Evolutionary conservation across 2,329 filamentous ascomycete genomes (phyloP).

Genomic region (Fusarium nodosum): DNA sequence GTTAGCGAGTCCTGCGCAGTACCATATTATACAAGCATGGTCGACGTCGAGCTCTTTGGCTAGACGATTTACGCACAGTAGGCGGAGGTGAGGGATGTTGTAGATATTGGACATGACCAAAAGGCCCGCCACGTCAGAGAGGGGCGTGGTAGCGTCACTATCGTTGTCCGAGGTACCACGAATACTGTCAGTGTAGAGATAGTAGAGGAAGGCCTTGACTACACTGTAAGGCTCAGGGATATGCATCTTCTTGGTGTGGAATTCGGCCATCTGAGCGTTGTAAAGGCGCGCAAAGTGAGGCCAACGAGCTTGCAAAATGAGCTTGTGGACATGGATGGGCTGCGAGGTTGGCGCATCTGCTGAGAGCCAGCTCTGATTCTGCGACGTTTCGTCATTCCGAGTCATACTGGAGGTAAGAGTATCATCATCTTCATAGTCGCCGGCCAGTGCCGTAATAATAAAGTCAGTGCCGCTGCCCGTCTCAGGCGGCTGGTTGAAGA

Average conservation of each 20-base stretch:
- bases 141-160: constrained; percentile 79
- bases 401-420: constrained; percentile 66
- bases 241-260: constrained; percentile 97
- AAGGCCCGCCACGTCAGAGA: constrained; percentile 91
- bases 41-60: constrained; percentile 93
- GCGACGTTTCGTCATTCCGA: constrained; percentile 59
- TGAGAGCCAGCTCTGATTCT: constrained; percentile 69
- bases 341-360: constrained; percentile 76
- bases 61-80: constrained; percentile 91
- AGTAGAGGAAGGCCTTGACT: constrained; percentile 94
- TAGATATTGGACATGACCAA: constrained; percentile 99
- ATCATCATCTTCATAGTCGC: constrained; percentile 79
- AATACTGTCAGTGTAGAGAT: constrained; percentile 96
- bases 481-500: constrained; percentile 90
- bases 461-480: constrained; percentile 91
- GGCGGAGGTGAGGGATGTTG: constrained; percentile 91
- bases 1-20: constrained; percentile 88
- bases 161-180: constrained; percentile 64
- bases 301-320: constrained; percentile 96
- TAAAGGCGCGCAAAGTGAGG: constrained; percentile 95
- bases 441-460: constrained; percentile 86
- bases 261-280: constrained; percentile 95
- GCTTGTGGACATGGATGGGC: constrained; percentile 93
- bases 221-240: constrained; percentile 96
- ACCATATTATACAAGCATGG: constrained; percentile 96